Evolutionary conservation across 2,329 filamentous ascomycete species (phyloP), one percentile per base, ranked within the genome.

Genomic region (Dryadomyces sulphureus): DNA sequence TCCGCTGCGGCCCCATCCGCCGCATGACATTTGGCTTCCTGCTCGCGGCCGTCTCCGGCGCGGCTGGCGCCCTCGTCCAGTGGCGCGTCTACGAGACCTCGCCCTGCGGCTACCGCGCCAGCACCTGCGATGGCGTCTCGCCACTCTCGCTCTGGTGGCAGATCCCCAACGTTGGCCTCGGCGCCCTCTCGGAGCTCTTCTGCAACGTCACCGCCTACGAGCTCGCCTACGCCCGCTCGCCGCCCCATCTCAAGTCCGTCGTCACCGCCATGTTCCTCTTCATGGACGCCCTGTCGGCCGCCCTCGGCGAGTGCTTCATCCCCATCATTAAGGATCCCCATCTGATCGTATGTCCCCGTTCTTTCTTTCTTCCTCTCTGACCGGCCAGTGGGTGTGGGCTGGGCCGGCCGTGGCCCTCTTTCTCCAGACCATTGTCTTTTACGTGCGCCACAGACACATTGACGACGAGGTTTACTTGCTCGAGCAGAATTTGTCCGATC

Each of bases 171-270:
- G 72, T 74, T 53, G 59, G 67, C 5, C 62, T 77, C 2, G 68
- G 72, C 35, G 72, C 68, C 21, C 61, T 72, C 22, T 68, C 68
- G 1, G 73, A 79, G 56, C 70, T 78, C 53, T 72, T 78, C 51
- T 69, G 71, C 30, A 77, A 73, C 41, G 75, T 82, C 45, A 81
- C 79, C 1, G 68, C 73, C 41, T 69, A 81, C 41, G 79, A 84
- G 57, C 78, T 83, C 50, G 79, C 77, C 7, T 84, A 77, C 60
- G 77, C 76, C 54, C 80, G 81, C 56, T 77, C 80, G 0, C 79
- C 79, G 2, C 69, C 70, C 46, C 72, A 74, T 55, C 81, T 84
- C 77, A 70, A 74, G 55, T 71, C 70, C 3, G 69, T 73, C 14
- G 70, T 79, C 24, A 66, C 73, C 54, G 68, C 74, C 0, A 62